Evolutionary conservation across 2,329 filamentous ascomycete species (phyloP).

Genomic region (Alternaria sp.): DNA sequence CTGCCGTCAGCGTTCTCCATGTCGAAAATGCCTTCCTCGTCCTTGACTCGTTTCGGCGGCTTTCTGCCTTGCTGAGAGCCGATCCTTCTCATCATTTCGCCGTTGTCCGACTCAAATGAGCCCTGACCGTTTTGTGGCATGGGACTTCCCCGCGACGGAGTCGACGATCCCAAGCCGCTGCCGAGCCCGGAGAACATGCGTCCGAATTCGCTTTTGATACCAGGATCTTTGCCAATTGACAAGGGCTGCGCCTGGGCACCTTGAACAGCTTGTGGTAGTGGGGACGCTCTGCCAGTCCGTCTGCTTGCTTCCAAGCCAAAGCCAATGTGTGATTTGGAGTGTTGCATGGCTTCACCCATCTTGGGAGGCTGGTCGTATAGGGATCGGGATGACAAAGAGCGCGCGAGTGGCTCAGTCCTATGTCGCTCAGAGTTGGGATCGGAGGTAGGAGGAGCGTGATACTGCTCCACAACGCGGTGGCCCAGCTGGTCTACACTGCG

Average conservation of each 20-base stretch:
- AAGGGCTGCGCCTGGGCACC: constrained; percentile 84
- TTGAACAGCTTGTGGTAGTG: constrained; percentile 91
- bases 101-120: constrained; percentile 38
- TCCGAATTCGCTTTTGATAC: constrained; percentile 94
- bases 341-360: constrained; percentile 64
- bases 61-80: constrained; percentile 51
- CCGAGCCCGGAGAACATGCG: constrained; percentile 96
- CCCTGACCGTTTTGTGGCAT: constrained; percentile 49
- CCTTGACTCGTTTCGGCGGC: constrained; percentile 70
- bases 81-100: constrained; percentile 44
- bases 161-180: constrained; percentile 68
- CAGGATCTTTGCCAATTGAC: constrained; percentile 81
- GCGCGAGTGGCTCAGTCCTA: constrained; percentile 45
- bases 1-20: constrained; percentile 72
- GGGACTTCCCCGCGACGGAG: constrained; percentile 63
- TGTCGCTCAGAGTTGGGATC: constrained; percentile 49
- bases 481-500: constrained; percentile 45
- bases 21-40: constrained; percentile 74
- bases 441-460: constrained; percentile 51
- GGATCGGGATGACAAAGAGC: constrained; percentile 46
- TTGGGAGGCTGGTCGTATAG: constrained; percentile 52
- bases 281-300: constrained; percentile 83
- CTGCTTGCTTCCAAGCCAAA: constrained; percentile 78
- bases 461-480: constrained; percentile 49
- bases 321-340: constrained; percentile 74